Base-by-base conservation (phyloP, 495 filamentous ascomycete genomes). In the Cercophora sp. region DNA sequence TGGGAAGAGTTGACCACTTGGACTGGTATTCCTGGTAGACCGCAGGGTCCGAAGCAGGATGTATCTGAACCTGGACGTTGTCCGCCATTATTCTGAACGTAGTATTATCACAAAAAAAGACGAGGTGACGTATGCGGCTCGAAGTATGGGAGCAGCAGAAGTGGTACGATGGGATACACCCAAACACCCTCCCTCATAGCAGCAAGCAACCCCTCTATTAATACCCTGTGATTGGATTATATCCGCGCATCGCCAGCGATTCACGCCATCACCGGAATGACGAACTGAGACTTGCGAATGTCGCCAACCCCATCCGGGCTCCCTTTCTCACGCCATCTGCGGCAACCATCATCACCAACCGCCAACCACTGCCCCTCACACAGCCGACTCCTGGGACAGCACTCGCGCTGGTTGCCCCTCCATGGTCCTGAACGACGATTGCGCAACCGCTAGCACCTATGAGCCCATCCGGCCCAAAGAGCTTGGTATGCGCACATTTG, bases 1-100 rank as follows among this genome's bases (percentile, higher is more conserved):
- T 56, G 0, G 80, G 81, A 2, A 74, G 61, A 0, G 61, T 34
- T n/a, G 70, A 54, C 65, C 73, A 82, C 61, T 73, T 72, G 8
- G 68, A 56, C 51, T 75, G 58, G 51, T 79, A 76, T 9, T 64
- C 54, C 18, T 68, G 59, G 55, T 83, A 84, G 43, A 81, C 64
- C 19, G 70, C 59, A 8, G 79, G 79, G 57, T 83, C 74, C 20
- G 76, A 73, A 6, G 67, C 62, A 3, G 67, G 64, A 24, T 69
- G 55, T 23, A 57, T 35, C 37, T 54, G 43, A 13, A 36, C 43
- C 3, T 40, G 41, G 42, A 32, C 54, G 36, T 2, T 41, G 22
- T 9, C 16, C 22, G 40, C 24, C 27, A 56, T 59, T 29, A 13
- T 49, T 15, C 34, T 22, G 43, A 25, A 10, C 25, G 10, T 39